Evolutionary conservation across 306 rosid species (phyloP), one percentile per base, ranked within the genome.

Genomic region (Medicago truncatula): DNA sequence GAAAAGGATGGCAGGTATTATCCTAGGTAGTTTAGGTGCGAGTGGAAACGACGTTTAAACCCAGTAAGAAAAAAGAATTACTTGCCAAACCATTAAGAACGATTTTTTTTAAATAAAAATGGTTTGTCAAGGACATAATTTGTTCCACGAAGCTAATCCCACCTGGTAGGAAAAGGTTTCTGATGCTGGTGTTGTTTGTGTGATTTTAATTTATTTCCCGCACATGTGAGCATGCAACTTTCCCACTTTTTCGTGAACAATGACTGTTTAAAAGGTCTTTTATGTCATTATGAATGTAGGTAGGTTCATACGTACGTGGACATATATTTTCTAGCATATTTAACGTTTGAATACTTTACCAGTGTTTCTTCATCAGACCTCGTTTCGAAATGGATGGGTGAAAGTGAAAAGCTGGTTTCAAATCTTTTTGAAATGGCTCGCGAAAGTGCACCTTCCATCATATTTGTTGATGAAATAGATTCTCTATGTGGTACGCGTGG

Each of bases 371-470:
- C 99, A 50, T 96, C 99, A 59, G 99, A 96, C 85, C 85, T 96
- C 74, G 99, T 96, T 53, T 96, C 99, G 10, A 96, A 96, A 85
- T 96, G 99, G 99, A 96, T 96, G 99, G 99, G 99, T 81, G 99
- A 96, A 87, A 96, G 99, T 87, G 99, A 96, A 86, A 96, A 96
- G 86, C 84, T 96, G 72, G 99, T 96, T 80, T 90, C 99, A 61
- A 96, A 88, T 75, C 99, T 96, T 79, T 96, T 96, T 57, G 82
- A 96, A 87, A 96, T 96, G 99, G 99, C 99, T 41, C 98, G 99
- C n/a, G 99, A 96, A 52, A 90, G 97, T 83, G 98, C 91, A 60
- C 99, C 99, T n/a, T 90, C 99, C 41, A 96, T 96, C 81, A 96
- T 96, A 78, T 96, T 96, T 66, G 23, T 96, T 59, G 99, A 96